Conservation (phyloP, 108 stramenopile genomes). For the Mayamaea pseudoterrestris region DNA sequence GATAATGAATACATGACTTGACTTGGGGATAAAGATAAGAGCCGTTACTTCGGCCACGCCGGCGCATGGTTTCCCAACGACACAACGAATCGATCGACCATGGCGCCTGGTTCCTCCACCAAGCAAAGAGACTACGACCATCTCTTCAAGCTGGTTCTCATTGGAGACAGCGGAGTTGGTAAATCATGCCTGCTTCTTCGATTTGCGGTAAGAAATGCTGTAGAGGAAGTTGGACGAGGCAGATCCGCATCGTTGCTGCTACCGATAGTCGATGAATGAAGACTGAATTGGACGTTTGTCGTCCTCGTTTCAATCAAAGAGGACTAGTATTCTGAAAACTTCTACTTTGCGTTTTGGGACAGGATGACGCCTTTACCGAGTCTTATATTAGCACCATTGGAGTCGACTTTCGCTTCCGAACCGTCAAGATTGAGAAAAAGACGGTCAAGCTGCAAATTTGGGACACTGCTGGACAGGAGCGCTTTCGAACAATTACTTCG, state of each 20-base stretch:
- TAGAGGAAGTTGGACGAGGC: no score
- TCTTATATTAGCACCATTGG: slow-evolving; percentile 99
- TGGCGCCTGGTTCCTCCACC: slow-evolving; percentile 31
- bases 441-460: slow-evolving; percentile 97
- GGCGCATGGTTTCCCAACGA: no score
- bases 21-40: no score
- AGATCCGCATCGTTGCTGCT: no score
- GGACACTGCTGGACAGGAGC: slow-evolving; percentile 98
- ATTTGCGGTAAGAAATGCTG: slow-evolving; percentile 94
- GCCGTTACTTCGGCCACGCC: no score
- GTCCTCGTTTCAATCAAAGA: neutral
- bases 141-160: slow-evolving; percentile 95
- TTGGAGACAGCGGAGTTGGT: slow-evolving; percentile 98
- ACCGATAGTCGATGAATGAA: no score
- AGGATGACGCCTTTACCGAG: slow-evolving; percentile 98
- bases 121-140: slow-evolving; percentile 83
- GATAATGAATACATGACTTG: no score
- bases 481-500: slow-evolving; percentile 97
- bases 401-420: slow-evolving; percentile 98
- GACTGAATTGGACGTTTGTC: no score
- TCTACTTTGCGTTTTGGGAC: no score
- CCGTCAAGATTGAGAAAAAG: slow-evolving; percentile 93
- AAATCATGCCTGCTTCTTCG: slow-evolving; percentile 96
- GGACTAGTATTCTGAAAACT: neutral
- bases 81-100: no score